phyloP scores from a whole-genome alignment of 129 eudicot species.

The Saposhnikovia divaricata region DNA sequence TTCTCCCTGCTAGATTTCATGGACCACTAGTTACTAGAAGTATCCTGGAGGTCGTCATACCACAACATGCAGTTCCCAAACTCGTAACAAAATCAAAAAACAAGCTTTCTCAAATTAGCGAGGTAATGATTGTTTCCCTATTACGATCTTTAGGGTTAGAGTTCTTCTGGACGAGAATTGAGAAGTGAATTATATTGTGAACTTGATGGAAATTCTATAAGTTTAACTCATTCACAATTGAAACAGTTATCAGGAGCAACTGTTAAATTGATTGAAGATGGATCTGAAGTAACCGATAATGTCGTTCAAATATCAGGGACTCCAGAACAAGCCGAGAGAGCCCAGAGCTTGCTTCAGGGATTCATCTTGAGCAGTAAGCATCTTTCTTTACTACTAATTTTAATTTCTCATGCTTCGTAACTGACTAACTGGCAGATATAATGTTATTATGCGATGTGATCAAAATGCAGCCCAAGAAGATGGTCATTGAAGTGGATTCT shows the following conservation, averaged over 20 bases:
- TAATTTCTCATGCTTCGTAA: not conserved
- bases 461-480: constrained; percentile 10
- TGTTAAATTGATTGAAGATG: constrained; percentile 67
- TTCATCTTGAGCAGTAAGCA: constrained; percentile 85
- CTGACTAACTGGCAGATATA: not conserved
- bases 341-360: constrained; percentile 98
- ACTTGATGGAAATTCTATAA: not conserved
- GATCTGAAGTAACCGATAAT: constrained; percentile 63
- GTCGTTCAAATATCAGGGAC: constrained; percentile 80
- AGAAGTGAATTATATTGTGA: not conserved
- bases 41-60: constrained; percentile 83
- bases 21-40: constrained; percentile 90
- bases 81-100: constrained; percentile 75
- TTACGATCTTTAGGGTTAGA: not conserved
- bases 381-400: not conserved
- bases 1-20: constrained; percentile 35
- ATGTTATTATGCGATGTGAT: not conserved
- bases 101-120: constrained; percentile 87
- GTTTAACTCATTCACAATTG: constrained; percentile 18
- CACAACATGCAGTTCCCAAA: constrained; percentile 79
- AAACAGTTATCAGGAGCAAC: constrained; percentile 93
- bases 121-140: constrained; percentile 35
- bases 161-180: not conserved
- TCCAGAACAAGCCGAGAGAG: constrained; percentile 96
- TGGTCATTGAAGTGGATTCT: not conserved